Conservation (phyloP, 2,329 filamentous ascomycete species). For the Colletotrichum melonis region DNA sequence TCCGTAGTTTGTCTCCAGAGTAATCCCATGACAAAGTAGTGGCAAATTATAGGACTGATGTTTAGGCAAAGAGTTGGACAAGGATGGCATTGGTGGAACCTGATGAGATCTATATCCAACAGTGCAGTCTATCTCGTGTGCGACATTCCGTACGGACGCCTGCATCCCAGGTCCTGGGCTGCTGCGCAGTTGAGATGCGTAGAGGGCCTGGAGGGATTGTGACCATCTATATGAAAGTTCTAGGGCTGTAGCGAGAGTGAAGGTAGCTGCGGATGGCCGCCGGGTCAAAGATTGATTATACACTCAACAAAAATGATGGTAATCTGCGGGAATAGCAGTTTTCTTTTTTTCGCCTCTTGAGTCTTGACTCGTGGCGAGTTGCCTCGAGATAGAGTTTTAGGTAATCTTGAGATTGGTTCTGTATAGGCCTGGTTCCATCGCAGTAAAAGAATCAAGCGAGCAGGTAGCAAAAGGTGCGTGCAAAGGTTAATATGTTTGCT, state of each 20-base stretch:
- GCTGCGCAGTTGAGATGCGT: too few species aligned
- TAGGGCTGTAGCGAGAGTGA: not conserved
- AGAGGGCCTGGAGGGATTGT: not conserved
- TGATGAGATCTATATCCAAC: not conserved
- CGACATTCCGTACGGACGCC: not conserved
- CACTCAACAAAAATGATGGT: not conserved
- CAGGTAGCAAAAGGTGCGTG: too few species aligned
- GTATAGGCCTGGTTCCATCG: too few species aligned
- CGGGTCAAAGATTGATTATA: not conserved
- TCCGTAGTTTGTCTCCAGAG: not conserved
- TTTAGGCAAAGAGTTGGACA: not conserved
- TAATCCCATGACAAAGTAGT: not conserved
- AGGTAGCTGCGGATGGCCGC: not conserved
- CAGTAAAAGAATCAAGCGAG: not conserved
- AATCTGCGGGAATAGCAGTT: not conserved
- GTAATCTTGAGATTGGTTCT: not conserved
- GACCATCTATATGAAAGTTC: not conserved
- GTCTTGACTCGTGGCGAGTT: not conserved
- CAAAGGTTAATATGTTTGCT: slow-evolving; percentile 3
- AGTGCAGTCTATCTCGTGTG: not conserved
- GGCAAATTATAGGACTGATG: not conserved
- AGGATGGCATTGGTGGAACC: not conserved
- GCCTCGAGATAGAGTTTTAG: not conserved
- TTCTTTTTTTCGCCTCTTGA: not conserved
- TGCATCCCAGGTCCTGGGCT: not conserved